Base-by-base conservation (phyloP, 2,329 filamentous ascomycete species). In the Pseudofabraea citricarpa region DNA sequence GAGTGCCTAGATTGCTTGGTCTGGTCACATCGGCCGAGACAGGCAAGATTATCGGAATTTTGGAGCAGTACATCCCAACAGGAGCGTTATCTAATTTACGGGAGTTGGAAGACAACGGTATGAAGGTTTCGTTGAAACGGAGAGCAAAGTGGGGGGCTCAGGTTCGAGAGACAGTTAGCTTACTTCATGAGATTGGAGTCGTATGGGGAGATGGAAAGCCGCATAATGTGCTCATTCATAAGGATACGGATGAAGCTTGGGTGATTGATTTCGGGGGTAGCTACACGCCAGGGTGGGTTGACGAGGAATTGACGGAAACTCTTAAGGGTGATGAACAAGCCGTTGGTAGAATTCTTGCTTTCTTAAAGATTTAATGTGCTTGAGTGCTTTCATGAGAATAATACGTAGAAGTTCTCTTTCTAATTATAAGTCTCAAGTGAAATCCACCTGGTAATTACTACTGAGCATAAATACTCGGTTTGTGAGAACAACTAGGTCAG, bases 231-330 rank as follows among this genome's bases (percentile, higher is more conserved):
- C 49, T 58, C 40, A 45, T 58, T 40, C 39, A 51, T 37, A 36
- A 21, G 15, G 41, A 48, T 8, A 51, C 37, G 13, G 45, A 56
- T 45, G 46, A 53, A 46, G 42, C 39, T 18, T 56, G 43, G 41
- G 22, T 58, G 26, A 36, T 56, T 44, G 51, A 59, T 49, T 57
- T 59, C 45, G 53, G 50, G 42, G 54, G 53, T 22, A 47, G 54
- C 20, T 55, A 42, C 20, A 56, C 55, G n/a, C 26, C 48, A 2
- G 51, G 48, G 9, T 56, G 53, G 53, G 53, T 58, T 8, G 50
- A 53, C 42, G 40, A 32, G 32, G 41, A 48, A 12, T 42, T 50
- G 41, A 45, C 22, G 33, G 50, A 53, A 38, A 55, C 51, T 13
- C 19, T 29, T 15, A 47, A 36, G 24, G 49, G 52, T 10, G 48